phyloP scores from a whole-genome alignment of 2,329 filamentous ascomycete species.

The Paradendryphiella salina region DNA sequence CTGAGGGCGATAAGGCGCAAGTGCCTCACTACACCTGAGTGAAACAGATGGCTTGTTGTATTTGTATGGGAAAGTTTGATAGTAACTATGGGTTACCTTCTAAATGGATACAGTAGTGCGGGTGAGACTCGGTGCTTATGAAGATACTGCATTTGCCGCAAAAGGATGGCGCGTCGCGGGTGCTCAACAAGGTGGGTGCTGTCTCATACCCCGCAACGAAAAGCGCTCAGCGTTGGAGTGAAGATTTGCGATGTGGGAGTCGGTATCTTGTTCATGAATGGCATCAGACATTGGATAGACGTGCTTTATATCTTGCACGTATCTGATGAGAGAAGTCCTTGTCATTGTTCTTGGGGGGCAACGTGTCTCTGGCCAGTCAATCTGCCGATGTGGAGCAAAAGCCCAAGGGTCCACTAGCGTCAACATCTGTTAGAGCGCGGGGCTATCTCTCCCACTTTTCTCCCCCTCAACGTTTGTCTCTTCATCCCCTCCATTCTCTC shows the following conservation, averaged over 20 bases:
- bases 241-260: not conserved
- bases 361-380: slow-evolving; percentile 7
- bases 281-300: not conserved
- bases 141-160: slow-evolving; percentile 1
- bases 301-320: not conserved
- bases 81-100: not conserved
- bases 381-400: slow-evolving; percentile 12
- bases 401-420: slow-evolving; percentile 16
- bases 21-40: slow-evolving; percentile 33
- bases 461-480: slow-evolving; percentile 9
- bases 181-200: slow-evolving; percentile 10
- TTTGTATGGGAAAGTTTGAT: slow-evolving; percentile 3
- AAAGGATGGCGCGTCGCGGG: slow-evolving; percentile 3
- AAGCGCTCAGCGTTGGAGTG: not conserved
- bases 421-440: slow-evolving; percentile 14
- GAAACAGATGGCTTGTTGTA: slow-evolving; percentile 7
- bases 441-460: slow-evolving; percentile 20
- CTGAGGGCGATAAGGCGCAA: slow-evolving; percentile 28
- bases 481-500: slow-evolving; percentile 20
- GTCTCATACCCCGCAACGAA: slow-evolving; percentile 8
- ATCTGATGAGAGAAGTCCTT: not conserved
- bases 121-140: slow-evolving; percentile 7
- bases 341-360: not conserved
- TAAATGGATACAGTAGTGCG: not conserved
- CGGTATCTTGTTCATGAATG: not conserved